phyloP scores from a whole-genome alignment of 345 rosid species.

The Firmiana major region DNA sequence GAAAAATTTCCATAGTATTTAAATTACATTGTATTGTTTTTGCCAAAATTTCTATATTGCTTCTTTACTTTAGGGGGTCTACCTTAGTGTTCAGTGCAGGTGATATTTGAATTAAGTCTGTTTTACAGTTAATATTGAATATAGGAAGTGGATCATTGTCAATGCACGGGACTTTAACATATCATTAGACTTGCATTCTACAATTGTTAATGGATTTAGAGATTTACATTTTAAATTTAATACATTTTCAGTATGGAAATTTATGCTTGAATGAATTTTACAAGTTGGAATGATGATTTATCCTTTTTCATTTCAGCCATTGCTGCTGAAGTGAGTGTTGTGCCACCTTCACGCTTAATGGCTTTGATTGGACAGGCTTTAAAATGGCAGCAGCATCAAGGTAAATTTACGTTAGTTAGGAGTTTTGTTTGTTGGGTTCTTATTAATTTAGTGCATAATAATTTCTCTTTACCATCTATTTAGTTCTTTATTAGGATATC shows the following conservation, averaged over 20 bases:
- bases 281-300: constrained; percentile 6
- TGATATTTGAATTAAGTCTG: neutral
- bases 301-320: constrained; percentile 46
- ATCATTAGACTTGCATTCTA: neutral
- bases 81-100: neutral
- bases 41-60: neutral
- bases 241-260: neutral
- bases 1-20: neutral
- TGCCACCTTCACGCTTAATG: constrained; percentile 97
- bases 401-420: constrained; percentile 30
- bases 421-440: neutral
- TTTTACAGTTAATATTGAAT: neutral
- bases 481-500: neutral
- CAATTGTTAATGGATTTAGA: neutral
- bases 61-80: neutral
- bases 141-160: neutral
- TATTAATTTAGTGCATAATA: neutral
- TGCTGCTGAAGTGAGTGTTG: constrained; percentile 89
- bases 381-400: constrained; percentile 99
- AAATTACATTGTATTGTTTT: too few species aligned
- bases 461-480: neutral
- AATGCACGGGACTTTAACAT: neutral
- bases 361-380: constrained; percentile 94
- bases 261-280: neutral
- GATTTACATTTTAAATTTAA: neutral